Conservation (phyloP, 345 rosid genomes). For the Moricandia moricandioides region DNA sequence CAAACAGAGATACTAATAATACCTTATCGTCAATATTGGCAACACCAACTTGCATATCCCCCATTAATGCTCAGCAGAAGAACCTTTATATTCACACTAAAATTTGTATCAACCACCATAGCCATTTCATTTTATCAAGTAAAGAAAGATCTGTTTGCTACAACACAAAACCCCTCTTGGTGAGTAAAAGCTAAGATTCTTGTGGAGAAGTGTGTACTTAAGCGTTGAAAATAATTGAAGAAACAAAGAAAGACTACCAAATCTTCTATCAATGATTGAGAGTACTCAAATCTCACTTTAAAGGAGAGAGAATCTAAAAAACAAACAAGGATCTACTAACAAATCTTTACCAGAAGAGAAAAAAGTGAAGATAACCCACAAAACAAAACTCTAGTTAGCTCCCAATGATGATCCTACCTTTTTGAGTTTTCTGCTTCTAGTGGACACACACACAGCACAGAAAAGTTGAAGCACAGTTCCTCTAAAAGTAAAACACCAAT, state of each 20-base stretch:
- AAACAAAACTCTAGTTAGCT: conserved; percentile 22
- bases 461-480: conserved; percentile 22
- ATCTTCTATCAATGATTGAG: conserved; percentile 8
- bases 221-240: conserved; percentile 18
- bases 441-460: conserved; percentile 10
- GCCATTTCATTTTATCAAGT: background rate
- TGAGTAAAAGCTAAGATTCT: conserved; percentile 42
- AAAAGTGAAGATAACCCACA: conserved; percentile 29
- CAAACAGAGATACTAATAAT: conserved; percentile 14
- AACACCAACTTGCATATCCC: conserved; percentile 53
- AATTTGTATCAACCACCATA: conserved; percentile 22
- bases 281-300: conserved; percentile 6
- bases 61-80: conserved; percentile 43
- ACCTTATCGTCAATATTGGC: conserved; percentile 55
- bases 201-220: conserved; percentile 28
- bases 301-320: conserved; percentile 1
- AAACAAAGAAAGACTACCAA: conserved; percentile 31
- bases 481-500: conserved; percentile 9
- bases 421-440: conserved; percentile 30
- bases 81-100: conserved; percentile 31
- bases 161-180: conserved; percentile 21
- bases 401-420: conserved; percentile 38
- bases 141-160: conserved; percentile 31
- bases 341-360: conserved; percentile 30
- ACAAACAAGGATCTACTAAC: background rate